These are phyloP conservation scores for Liriodendron chinense DNA, from an alignment of 164 flowering plant species.

Conservation along the genomic window DNA sequence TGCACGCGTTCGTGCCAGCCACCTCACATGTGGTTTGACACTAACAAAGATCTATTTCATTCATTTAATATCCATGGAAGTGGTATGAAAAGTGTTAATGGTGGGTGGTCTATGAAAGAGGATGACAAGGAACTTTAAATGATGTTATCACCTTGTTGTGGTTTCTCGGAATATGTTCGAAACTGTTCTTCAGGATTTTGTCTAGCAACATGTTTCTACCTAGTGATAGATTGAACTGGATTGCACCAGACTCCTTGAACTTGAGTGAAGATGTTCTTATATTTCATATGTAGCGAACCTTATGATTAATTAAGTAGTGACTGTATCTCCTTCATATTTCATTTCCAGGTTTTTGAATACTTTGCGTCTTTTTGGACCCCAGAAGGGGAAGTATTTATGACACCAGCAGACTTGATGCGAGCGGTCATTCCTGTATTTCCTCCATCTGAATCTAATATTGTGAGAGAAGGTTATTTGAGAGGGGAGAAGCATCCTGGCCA, in stretches of 20 bases:
- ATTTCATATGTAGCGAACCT: background rate
- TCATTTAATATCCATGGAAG: no score
- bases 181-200: no score
- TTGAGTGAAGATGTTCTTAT: background rate
- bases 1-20: no score
- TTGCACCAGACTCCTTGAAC: background rate
- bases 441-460: conserved; percentile 75
- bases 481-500: conserved; percentile 77
- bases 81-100: no score
- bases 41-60: no score
- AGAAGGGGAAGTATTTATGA: conserved; percentile 78
- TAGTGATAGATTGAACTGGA: background rate
- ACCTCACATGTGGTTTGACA: no score
- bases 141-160: no score
- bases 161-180: no score
- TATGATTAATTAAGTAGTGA: background rate
- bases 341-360: conserved; percentile 83
- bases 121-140: no score
- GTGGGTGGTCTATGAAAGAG: no score
- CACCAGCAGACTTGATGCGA: conserved; percentile 90
- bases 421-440: conserved; percentile 96
- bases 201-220: no score
- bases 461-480: conserved; percentile 74
- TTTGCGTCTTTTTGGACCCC: conserved; percentile 61
- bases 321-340: background rate